Percentiles rank a stretch among this genome's conserved stretches.
These are phyloP conservation scores for Carex cristatella DNA, from an alignment of 176 grass and related monocot genomes.

Conservation along the genomic window DNA sequence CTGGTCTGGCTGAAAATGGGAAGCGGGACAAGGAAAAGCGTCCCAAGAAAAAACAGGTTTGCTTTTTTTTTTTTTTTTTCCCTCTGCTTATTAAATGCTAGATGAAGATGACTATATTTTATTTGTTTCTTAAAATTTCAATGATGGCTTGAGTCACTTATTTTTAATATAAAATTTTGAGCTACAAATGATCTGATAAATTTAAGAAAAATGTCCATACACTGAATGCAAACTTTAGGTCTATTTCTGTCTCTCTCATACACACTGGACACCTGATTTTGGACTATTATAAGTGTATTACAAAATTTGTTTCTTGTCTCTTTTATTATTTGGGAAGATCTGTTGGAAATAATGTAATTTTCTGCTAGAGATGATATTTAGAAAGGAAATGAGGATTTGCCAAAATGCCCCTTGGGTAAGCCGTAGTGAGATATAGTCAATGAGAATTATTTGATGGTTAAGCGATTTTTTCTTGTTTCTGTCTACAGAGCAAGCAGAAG, in stretches of 20 bases:
- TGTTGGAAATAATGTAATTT: neutral
- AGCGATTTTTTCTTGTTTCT: neutral
- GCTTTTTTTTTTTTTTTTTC: neutral
- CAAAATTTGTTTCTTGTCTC: neutral
- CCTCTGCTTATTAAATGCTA: neutral
- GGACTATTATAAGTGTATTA: neutral
- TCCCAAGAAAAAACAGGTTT: conserved; percentile 92
- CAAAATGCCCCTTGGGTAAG: neutral
- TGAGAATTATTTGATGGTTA: neutral
- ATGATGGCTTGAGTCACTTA: neutral
- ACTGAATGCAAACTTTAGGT: neutral
- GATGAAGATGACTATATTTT: neutral
- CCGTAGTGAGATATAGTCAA: too few species aligned
- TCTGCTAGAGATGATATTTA: neutral
- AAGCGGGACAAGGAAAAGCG: conserved; percentile 90
- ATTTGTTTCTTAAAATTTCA: neutral
- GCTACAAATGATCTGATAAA: neutral
- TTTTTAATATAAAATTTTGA: neutral
- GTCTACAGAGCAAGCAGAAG: conserved; percentile 76
- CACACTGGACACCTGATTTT: neutral
- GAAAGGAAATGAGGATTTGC: neutral
- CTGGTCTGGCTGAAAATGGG: conserved; percentile 61
- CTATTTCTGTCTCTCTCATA: neutral
- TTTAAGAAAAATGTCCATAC: neutral
- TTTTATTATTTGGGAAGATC: conserved; percentile 3